Evolutionary conservation across 306 rosid genomes (phyloP), one percentile per base, ranked within the genome.

Genomic region (Trichosanthes truncata): DNA sequence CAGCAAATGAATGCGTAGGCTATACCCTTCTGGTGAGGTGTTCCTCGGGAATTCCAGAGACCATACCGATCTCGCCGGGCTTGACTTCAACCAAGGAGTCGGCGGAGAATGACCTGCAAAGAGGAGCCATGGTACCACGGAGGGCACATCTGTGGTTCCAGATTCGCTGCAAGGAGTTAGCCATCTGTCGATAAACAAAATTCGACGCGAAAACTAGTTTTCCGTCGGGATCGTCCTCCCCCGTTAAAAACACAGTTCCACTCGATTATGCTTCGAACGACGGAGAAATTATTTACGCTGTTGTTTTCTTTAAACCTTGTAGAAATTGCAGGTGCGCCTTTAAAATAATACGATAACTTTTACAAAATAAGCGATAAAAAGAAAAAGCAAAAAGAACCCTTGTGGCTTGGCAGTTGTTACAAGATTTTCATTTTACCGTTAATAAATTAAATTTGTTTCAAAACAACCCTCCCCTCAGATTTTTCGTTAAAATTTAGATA

Each of bases 1-100:
- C 0, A 71, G 13, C 7, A 71, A 23, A 25, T 11, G 38, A 45
- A 71, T 71, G 38, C 9, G 36, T 10, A 38, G 38, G 38, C 12
- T 38, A 68, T 84, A 95, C 99, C 93, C 87, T 87, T 53, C 98
- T 79, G 83, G 83, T 89, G 79, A 90, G 96, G 72, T 95, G 99
- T 35, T 95, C 97, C 3, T 93, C 87, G 23, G 99, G 99, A 76
- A 95, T 91, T 78, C 99, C 98, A 55, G 99, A 86, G 78, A 93
- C 98, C 80, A 81, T 62, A 46, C 99, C 99, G 87, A 95, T 93
- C 96, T 95, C 97, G 51, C 97, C 94, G 7, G 92, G 87, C 85
- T 88, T 82, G 83, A 63, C 48, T 85, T 89, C 89, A 10, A 90
- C 92, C 90, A 95, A 80, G 13, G 97, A 89, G 35, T 91, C 91